These are phyloP conservation scores for Flaveria ramosissima DNA, from an alignment of 129 eudicot genomes.

Conservation along the genomic window DNA sequence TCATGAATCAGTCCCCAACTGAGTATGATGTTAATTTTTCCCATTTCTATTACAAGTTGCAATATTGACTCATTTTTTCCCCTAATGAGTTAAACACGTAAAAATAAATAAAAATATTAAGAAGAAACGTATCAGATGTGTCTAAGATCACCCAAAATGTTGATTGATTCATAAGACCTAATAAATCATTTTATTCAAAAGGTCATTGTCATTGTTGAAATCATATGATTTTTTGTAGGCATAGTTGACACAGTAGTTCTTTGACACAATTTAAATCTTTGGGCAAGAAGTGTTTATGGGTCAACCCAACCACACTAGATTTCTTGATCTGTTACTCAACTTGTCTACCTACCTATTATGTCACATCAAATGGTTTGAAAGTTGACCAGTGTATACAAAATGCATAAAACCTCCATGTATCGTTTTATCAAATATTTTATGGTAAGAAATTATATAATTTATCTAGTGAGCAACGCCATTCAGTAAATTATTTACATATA, in stretches of 20 bases:
- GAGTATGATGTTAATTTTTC: slow-evolving; percentile 52
- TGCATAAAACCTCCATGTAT: not conserved
- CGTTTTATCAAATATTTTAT: not conserved
- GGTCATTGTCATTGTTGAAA: not conserved
- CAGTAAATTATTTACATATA: not conserved
- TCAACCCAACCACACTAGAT: not conserved
- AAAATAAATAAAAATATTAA: not conserved
- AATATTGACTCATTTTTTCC: no score
- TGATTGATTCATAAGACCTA: not conserved
- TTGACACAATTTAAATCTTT: not conserved
- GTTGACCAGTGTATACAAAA: not conserved
- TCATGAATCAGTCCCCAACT: slow-evolving; percentile 68
- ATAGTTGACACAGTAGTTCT: not conserved
- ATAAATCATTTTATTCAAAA: not conserved
- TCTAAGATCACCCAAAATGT: not conserved
- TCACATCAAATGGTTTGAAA: not conserved
- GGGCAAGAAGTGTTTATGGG: not conserved
- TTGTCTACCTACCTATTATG: not conserved
- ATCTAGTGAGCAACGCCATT: not conserved
- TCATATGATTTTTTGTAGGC: not conserved
- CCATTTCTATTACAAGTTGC: not conserved
- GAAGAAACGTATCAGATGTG: not conserved
- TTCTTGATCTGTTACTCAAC: not conserved
- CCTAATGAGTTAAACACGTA: no score
- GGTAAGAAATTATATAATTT: not conserved